Evolutionary conservation across 1,284 basidiomycete genomes (phyloP).

Genomic region (Irpex sp.): DNA sequence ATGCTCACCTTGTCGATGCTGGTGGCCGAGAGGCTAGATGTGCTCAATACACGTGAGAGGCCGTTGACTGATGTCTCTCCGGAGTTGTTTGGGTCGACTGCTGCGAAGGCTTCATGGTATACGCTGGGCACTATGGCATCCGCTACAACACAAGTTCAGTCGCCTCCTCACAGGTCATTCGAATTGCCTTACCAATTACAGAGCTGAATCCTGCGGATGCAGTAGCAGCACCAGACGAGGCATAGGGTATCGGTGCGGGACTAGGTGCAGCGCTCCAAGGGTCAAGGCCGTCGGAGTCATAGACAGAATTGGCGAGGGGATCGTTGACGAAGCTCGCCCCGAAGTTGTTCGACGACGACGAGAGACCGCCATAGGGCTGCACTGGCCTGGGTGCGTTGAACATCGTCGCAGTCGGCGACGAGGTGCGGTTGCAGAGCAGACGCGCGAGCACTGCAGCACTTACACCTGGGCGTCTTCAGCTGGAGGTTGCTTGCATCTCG

Average conservation of each 20-base stretch:
- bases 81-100: constrained; percentile 61
- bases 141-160: constrained; percentile 34
- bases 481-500: background rate
- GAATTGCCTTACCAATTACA: constrained; percentile 56
- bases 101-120: constrained; percentile 71
- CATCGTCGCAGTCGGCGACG: constrained; percentile 37
- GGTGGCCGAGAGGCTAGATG: constrained; percentile 74
- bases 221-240: constrained; percentile 36
- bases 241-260: constrained; percentile 50
- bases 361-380: constrained; percentile 53
- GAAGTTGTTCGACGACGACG: constrained; percentile 51
- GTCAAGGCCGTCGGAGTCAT: constrained; percentile 72
- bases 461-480: background rate
- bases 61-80: constrained; percentile 81
- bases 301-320: constrained; percentile 70
- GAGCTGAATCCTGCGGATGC: constrained; percentile 56
- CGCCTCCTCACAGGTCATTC: background rate
- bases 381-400: constrained; percentile 75
- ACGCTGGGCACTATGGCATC: constrained; percentile 78
- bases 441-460: background rate
- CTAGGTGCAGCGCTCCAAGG: constrained; percentile 84
- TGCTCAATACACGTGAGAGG: constrained; percentile 73
- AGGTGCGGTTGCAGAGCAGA: background rate
- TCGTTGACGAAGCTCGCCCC: constrained; percentile 74
- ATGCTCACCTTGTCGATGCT: constrained; percentile 73